A percentile compares a stretch with the other conserved stretches of the same genome.
These are phyloP conservation scores for Gossypium bickii DNA, from an alignment of 345 rosid species.

Conservation along the genomic window DNA sequence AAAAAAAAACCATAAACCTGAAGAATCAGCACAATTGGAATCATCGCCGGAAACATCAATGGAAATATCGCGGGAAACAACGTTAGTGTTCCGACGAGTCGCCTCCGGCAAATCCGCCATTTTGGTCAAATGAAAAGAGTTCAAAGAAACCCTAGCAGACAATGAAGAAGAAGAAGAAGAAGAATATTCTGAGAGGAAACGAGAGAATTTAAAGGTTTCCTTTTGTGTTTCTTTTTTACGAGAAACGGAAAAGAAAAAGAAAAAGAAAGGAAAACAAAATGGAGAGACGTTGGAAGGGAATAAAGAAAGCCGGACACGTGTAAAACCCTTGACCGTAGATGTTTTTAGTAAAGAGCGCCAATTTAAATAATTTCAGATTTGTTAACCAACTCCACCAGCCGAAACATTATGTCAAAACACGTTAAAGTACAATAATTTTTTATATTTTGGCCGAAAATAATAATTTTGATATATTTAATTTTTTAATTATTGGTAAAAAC, in stretches of 20 bases:
- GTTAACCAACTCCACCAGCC: neutral
- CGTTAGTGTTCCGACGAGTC: neutral
- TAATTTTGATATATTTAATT: too few relatives aligned
- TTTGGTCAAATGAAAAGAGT: neutral
- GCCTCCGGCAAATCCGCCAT: slow-evolving; percentile 6
- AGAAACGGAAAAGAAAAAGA: neutral
- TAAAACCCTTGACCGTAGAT: neutral
- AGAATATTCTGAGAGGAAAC: neutral
- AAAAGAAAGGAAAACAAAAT: neutral
- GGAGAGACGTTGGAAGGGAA: neutral
- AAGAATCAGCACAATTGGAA: neutral
- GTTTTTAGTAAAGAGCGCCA: neutral
- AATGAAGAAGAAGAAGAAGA: neutral
- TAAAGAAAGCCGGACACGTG: neutral
- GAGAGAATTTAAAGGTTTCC: neutral
- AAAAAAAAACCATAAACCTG: neutral
- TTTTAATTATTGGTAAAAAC: too few relatives aligned
- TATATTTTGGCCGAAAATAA: too few relatives aligned
- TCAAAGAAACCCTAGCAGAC: neutral
- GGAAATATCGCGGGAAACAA: neutral
- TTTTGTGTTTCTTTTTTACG: neutral
- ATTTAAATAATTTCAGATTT: neutral
- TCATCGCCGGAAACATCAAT: slow-evolving; percentile 7
- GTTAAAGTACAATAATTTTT: neutral
- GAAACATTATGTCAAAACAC: neutral